These are phyloP conservation scores for Picocystis sp. DNA, from an alignment of 163 green algal species.

Conservation along the genomic window DNA sequence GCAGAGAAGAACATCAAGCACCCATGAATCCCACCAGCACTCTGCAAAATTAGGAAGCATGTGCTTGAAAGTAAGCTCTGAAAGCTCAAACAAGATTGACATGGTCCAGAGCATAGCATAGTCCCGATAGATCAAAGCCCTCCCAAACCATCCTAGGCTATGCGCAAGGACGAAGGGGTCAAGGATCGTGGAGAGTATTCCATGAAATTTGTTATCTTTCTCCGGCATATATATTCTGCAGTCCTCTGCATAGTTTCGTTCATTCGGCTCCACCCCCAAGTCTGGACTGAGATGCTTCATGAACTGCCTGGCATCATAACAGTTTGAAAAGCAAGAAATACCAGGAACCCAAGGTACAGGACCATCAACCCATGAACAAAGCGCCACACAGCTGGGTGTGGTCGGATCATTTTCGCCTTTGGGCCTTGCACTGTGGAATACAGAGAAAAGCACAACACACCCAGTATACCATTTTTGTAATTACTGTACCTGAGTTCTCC, in stretches of 20 bases:
- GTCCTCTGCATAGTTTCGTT: conserved; percentile 50
- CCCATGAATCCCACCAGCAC: conserved; percentile 90
- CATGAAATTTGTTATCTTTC: conserved; percentile 13
- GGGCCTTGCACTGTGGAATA: conserved; percentile 61
- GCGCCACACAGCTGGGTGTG: conserved; percentile 72
- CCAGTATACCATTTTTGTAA: too few species aligned
- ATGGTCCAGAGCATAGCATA: conserved; percentile 46
- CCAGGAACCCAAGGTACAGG: conserved; percentile 61
- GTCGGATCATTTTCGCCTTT: conserved; percentile 50
- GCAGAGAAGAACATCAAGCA: conserved; percentile 79
- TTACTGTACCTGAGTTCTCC: too few species aligned
- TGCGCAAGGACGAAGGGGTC: conserved; percentile 89
- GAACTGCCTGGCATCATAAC: conserved; percentile 43
- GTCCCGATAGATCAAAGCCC: conserved; percentile 69
- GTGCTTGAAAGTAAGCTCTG: conserved; percentile 81
- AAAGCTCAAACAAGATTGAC: conserved; percentile 57
- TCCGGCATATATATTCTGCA: conserved; percentile 55
- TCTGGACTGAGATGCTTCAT: conserved; percentile 48
- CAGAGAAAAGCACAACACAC: background rate
- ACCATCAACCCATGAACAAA: conserved; percentile 61
- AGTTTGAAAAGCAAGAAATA: conserved; percentile 70
- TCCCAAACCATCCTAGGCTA: conserved; percentile 47
- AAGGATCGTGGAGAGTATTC: conserved; percentile 35
- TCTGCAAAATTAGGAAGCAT: conserved; percentile 94
- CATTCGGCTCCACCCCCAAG: conserved; percentile 48